Conservation (phyloP, 805 yeast species). For the Kodamaea leandrae region DNA sequence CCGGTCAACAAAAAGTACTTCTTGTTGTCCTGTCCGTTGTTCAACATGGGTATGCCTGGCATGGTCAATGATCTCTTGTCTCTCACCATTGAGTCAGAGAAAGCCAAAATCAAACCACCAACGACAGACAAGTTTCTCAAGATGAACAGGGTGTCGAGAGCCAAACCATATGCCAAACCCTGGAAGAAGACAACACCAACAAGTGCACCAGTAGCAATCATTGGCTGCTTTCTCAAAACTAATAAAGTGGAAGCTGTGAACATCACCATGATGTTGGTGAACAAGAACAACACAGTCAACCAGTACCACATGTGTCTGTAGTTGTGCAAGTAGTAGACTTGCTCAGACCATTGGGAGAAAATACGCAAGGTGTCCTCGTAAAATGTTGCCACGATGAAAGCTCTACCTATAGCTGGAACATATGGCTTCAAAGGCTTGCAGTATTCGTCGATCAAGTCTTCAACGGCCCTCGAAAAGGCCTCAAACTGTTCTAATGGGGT, state of each 20-base stretch:
- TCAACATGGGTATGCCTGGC: constrained; percentile 76
- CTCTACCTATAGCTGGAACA: constrained; percentile 85
- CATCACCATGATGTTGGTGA: constrained; percentile 68
- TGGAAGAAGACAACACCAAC: constrained; percentile 73
- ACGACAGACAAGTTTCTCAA: constrained; percentile 84
- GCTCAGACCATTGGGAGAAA: constrained; percentile 85
- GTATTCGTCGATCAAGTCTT: constrained; percentile 51
- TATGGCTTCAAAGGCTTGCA: constrained; percentile 59
- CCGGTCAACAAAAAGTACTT: constrained; percentile 86
- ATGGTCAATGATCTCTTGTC: constrained; percentile 62
- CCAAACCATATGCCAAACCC: constrained; percentile 84
- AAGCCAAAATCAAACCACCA: constrained; percentile 87
- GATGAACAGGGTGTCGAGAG: constrained; percentile 76
- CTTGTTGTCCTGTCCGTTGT: constrained; percentile 62
- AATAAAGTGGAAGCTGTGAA: constrained; percentile 66
- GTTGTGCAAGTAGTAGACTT: constrained; percentile 76
- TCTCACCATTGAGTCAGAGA: constrained; percentile 80
- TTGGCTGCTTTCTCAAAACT: constrained; percentile 63
- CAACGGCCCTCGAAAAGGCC: constrained; percentile 50
- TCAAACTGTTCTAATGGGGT: constrained; percentile 45
- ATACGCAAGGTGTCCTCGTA: constrained; percentile 86
- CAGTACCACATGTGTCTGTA: constrained; percentile 77
- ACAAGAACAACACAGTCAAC: constrained; percentile 70
- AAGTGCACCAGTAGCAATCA: constrained; percentile 67
- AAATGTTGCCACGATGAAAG: constrained; percentile 90